Base-by-base conservation (phyloP, 371 early-diverging fungal genomes). In the Choanephora cucurbitarum region DNA sequence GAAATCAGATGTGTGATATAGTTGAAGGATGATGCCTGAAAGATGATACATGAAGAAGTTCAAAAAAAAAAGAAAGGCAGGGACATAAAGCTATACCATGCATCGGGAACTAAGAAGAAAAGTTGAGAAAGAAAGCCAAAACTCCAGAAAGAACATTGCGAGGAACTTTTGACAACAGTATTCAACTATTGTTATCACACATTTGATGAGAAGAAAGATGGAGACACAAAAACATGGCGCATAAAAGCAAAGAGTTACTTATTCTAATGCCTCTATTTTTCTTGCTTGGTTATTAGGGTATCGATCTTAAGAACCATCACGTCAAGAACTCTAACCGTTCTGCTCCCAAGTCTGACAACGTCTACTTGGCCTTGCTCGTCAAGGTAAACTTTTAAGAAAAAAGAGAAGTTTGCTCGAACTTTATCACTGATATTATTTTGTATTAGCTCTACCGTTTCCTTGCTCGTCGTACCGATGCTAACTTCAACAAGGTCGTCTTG, bases 401-500 rank as follows among this genome's bases (percentile, higher is more conserved):
- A 13, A 37, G 3, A 14, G 7, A 6, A 13, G 14, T 37, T 6
- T 9, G 10, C 37, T 37, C 2, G 2, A 13, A 2, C 3, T 37
- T 28, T 7, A 28, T 5, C 3, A 28, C 28, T 28, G 3, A 5
- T 7, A 5, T 7, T 28, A 28, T 28, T 28, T 28, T 28, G 7
- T 2, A 44, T 22, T 79, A 95, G 96, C 87, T 98, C 69, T 98
- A 97, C 88, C 88, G 95, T 74, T 97, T 94, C 91, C 88, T 98
- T 59, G 96, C 97, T 60, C 96, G 99, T 84, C 92, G 98, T 77
- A 99, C 99, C 69, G 88, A 93, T 81, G 85, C 97, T 79, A 79
- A 85, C 79, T 99, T 99, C 89, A 99, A 99, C 95, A 93, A 94
- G 89, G 93, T 93, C 60, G 87, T 99, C 71, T 85, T 97, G 80